These are phyloP conservation scores for Polyporus arcularius DNA, from an alignment of 768 basidiomycete genomes.

Conservation along the genomic window DNA sequence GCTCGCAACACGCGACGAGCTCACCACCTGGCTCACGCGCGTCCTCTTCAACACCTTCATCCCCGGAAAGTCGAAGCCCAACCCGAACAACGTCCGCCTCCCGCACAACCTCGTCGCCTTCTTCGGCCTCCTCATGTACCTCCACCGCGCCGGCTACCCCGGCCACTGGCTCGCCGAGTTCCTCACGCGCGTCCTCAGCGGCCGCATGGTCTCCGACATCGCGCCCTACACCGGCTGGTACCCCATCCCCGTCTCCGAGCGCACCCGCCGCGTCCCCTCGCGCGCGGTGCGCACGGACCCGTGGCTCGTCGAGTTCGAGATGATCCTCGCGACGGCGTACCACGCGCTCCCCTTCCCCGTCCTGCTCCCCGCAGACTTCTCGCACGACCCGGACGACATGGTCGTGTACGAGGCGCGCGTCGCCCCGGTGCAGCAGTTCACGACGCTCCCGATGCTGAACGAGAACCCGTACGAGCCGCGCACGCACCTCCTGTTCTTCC, in stretches of 20 bases:
- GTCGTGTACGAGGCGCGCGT: background rate
- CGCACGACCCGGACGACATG: constrained; percentile 17
- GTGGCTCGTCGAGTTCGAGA: constrained; percentile 28
- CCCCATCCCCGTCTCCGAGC: constrained; percentile 30
- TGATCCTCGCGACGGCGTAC: constrained; percentile 21
- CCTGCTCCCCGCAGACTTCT: constrained; percentile 15
- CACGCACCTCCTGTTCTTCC: constrained; percentile 14
- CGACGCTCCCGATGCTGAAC: background rate
- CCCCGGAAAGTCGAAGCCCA: constrained; percentile 25
- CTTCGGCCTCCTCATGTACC: constrained; percentile 34
- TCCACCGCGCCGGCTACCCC: constrained; percentile 37
- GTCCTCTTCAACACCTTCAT: constrained; percentile 34
- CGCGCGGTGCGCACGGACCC: constrained; percentile 24
- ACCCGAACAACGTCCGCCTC: constrained; percentile 29
- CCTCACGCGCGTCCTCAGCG: constrained; percentile 27
- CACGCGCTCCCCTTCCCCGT: constrained; percentile 24
- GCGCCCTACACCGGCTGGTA: constrained; percentile 27
- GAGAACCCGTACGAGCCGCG: constrained; percentile 5
- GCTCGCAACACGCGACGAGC: constrained; percentile 30
- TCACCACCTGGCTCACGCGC: constrained; percentile 36
- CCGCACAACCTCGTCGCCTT: constrained; percentile 39
- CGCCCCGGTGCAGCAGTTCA: background rate
- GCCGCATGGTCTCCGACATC: constrained; percentile 29
- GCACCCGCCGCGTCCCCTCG: constrained; percentile 14
- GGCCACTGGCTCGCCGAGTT: constrained; percentile 40